Evolutionary conservation across 768 basidiomycete species (phyloP), one percentile per base, ranked within the genome.

Genomic region (Astraeus odoratus): DNA sequence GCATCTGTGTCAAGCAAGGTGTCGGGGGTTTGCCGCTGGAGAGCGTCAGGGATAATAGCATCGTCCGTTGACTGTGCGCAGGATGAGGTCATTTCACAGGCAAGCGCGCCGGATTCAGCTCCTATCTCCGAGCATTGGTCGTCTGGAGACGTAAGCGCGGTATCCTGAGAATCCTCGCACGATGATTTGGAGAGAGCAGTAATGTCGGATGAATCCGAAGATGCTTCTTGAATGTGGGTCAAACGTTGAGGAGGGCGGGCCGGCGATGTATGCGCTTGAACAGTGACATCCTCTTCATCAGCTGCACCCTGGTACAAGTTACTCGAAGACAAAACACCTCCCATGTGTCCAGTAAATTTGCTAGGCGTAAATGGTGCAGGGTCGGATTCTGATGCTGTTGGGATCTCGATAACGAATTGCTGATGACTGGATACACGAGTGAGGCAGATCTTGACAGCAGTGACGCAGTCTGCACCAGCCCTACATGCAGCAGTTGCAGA

Each of bases 401-500:
- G 84, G 22, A 84, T 65, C 51, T 80, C 75, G 60, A 86, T 73
- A 50, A 86, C 64, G 57, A 86, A 81, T 8, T 80, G 75, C 30
- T 73, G 71, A 55, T 83, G 81, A 33, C 75, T 74, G 10, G 73
- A 64, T 18, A 81, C 71, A 41, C 81, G 75, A 58, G 74, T 79
- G 44, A 94, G 65, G 58, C 89, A 93, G 49, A 83, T 75, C 65
- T 86, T 90, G 53, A 94, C 88, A 20, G 88, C 80, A 7, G 82
- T 76, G 33, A 91, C 83, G 62, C 92, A 95, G 50, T 96, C 93
- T 9, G 85, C 81, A 23, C 89, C 91, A 22, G 87, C 81, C 59
- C 90, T 86, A 47, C 94, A 70, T 5, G 93, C 88, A 38, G 77
- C 78, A 4, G 95, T 96, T 8, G 94, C 91, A n/a, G 83, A 83